phyloP scores from a whole-genome alignment of 768 basidiomycete genomes.

The Boletales sp. region DNA sequence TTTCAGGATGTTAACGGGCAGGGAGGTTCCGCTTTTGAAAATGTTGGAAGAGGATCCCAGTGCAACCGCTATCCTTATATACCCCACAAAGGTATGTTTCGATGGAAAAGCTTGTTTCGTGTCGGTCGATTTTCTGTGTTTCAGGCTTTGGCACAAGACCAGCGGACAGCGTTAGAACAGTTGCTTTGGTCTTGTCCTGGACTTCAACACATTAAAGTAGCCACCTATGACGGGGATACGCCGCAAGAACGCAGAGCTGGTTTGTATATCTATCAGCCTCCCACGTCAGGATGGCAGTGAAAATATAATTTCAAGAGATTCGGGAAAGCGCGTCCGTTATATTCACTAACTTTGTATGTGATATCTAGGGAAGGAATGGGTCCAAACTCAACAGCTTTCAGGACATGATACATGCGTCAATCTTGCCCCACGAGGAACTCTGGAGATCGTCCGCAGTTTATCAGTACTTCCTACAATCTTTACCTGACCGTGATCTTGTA shows the following conservation, averaged over 20 bases:
- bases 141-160: conserved; percentile 88
- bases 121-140: not conserved
- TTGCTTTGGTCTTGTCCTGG: conserved; percentile 57
- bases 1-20: not conserved
- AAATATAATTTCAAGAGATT: conserved; percentile 42
- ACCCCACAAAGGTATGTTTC: conserved; percentile 72
- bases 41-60: conserved; percentile 57
- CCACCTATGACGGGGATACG: conserved; percentile 89
- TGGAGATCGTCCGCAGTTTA: conserved; percentile 61
- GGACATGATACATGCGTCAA: conserved; percentile 85
- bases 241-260: conserved; percentile 63
- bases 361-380: not conserved
- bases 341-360: conserved; percentile 82
- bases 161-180: conserved; percentile 65
- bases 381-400: conserved; percentile 23
- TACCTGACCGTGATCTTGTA: conserved; percentile 23
- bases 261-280: conserved; percentile 22
- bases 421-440: conserved; percentile 77
- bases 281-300: not conserved
- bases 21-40: conserved; percentile 65
- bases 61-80: conserved; percentile 78
- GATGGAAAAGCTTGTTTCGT: not conserved
- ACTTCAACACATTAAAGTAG: conserved; percentile 60
- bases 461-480: not conserved
- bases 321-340: conserved; percentile 75